Conservation (phyloP, 1,284 basidiomycete species). For the Leccinum solheimii region DNA sequence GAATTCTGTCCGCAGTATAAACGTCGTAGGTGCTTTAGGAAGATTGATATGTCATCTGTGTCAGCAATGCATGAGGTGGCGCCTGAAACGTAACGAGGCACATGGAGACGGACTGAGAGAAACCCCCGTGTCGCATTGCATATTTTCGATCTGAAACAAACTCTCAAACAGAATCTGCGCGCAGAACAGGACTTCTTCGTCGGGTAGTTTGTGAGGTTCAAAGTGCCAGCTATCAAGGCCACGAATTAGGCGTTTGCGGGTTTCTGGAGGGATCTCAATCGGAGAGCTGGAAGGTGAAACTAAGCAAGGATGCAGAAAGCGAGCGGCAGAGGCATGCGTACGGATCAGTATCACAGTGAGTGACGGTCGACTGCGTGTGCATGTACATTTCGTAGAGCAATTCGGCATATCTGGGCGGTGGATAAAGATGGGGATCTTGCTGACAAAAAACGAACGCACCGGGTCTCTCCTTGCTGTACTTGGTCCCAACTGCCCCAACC, state of each 20-base stretch:
- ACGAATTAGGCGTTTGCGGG: constrained; percentile 58
- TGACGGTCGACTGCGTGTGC: constrained; percentile 73
- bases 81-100: constrained; percentile 21
- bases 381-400: constrained; percentile 80
- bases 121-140: constrained; percentile 66
- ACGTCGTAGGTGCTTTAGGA: constrained; percentile 79
- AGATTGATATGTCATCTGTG: constrained; percentile 67
- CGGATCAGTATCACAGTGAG: constrained; percentile 52
- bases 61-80: constrained; percentile 22
- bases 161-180: constrained; percentile 78
- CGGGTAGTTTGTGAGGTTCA: constrained; percentile 77
- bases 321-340: constrained; percentile 32
- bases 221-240: constrained; percentile 82
- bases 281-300: constrained; percentile 32
- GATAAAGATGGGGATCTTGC: constrained; percentile 8
- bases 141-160: constrained; percentile 71
- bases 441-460: constrained; percentile 44
- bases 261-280: constrained; percentile 36
- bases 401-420: constrained; percentile 61
- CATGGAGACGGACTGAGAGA: constrained; percentile 57
- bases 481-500: constrained; percentile 74
- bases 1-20: constrained; percentile 89
- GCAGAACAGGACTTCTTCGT: constrained; percentile 80
- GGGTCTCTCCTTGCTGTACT: constrained; percentile 52
- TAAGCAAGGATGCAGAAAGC: constrained; percentile 20